These are phyloP conservation scores for Macrophomina pseudophaseolina DNA, from an alignment of 2,329 filamentous ascomycete species.

Conservation along the genomic window DNA sequence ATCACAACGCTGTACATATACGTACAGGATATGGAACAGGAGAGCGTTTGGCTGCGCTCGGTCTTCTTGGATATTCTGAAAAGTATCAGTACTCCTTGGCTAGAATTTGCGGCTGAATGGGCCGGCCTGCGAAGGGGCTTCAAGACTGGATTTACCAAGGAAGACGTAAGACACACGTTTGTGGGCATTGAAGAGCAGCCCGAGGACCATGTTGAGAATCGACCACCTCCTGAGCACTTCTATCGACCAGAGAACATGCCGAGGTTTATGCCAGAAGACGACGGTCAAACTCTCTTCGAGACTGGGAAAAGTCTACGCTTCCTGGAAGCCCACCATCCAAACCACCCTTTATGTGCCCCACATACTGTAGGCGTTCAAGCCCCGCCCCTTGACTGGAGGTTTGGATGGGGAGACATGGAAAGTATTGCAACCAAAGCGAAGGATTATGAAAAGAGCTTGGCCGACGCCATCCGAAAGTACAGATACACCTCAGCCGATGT, in stretches of 20 bases:
- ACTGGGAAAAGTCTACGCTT: slow-evolving; percentile 77
- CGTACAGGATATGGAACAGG: slow-evolving; percentile 62
- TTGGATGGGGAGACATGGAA: slow-evolving; percentile 73
- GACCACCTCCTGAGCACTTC: slow-evolving; percentile 63
- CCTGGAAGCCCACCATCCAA: slow-evolving; percentile 70
- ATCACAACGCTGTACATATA: slow-evolving; percentile 44
- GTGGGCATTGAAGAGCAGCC: slow-evolving; percentile 36
- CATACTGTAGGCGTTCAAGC: slow-evolving; percentile 56
- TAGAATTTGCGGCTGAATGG: slow-evolving; percentile 73
- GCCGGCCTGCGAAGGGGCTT: slow-evolving; percentile 62
- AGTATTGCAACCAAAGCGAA: slow-evolving; percentile 65
- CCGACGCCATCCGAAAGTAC: slow-evolving; percentile 38
- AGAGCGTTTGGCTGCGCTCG: slow-evolving; percentile 64
- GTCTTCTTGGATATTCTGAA: slow-evolving; percentile 71
- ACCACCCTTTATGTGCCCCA: slow-evolving; percentile 69
- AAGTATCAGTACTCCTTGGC: slow-evolving; percentile 68
- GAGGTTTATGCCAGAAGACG: slow-evolving; percentile 71
- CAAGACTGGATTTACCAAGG: slow-evolving; percentile 27
- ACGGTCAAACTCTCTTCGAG: slow-evolving; percentile 76
- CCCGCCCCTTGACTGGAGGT: slow-evolving; percentile 69
- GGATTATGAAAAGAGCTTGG: slow-evolving; percentile 54
- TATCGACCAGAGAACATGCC: slow-evolving; percentile 71
- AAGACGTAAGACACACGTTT: slow-evolving; percentile 30
- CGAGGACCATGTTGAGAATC: slow-evolving; percentile 31
- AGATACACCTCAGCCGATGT: slow-evolving; percentile 4